Base-by-base conservation (phyloP, 768 basidiomycete genomes). In the Rhizopogon rudus region DNA sequence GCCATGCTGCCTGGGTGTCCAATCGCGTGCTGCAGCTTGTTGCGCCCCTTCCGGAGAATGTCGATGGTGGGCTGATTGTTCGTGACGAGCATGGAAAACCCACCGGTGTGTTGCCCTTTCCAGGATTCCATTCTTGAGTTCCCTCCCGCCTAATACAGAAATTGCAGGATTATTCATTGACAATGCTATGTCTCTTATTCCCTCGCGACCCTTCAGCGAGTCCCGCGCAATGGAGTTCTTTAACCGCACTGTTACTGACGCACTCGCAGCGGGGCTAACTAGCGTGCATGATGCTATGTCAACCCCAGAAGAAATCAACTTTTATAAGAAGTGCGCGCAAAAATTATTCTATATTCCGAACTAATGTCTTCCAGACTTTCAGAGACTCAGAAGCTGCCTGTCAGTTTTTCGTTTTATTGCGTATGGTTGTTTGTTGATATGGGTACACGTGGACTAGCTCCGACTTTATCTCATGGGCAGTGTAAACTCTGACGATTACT, bases 1-100 rank as follows among this genome's bases (percentile, higher is more conserved):
- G 75, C 0, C 95, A 98, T 64, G 93, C 91, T 0, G 71, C 79
- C 17, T 98, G 94, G 95, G 86, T 95, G 22, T 94, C 92, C 5
- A 76, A 79, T 12, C 77, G 80, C 2, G 83, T 93, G 0, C 73
- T 98, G 1, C 79, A 83, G 33, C 63, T 83, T 5, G 79, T 93
- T 67, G 76, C 75, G 0, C 63, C 79, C 1, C 72, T 94, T 1
- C 91, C 92, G 0, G 62, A 73, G 1, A 63, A 75, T 5, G 79
- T 94, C 0, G 79, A 83, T 3, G 93, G 93, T 6, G 93, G 93
- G 0, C 65, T 71, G n/a, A 88, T 96, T 49, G 67, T 90, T 6
- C 80, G 88, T 1, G 84, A 87, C 61, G 51, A 57, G 0, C 55
- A 73, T 22, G 89, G 87, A 6, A 75, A 74, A 8, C 87, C 93